Base-by-base conservation (phyloP, 371 early-diverging fungal genomes). In the Coemansia sp. region DNA sequence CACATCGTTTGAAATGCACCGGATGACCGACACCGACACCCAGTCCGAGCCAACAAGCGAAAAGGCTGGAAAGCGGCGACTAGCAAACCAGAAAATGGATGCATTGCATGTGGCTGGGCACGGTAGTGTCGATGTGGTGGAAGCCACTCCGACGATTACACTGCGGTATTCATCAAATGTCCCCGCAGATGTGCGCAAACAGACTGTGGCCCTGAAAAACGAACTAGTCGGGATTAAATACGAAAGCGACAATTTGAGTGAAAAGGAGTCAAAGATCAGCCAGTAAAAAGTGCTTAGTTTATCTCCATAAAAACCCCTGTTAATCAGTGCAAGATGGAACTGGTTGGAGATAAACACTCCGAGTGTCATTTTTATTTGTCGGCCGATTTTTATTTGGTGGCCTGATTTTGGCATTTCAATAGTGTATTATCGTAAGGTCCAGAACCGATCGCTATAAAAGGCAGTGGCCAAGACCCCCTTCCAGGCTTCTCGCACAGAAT, bases 161-260 rank as follows among this genome's bases (percentile, higher is more conserved):
- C 59, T 81, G 63, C 64, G 81, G 30, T 81, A 80, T 61, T 81
- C 81, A 64, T 69, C 75, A 1, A 59, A 78, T n/a, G 12, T 75
- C 50, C 75, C 74, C 1, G 65, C 61, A 9, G 68, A 63, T 18
- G 71, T 74, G 40, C 70, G 70, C 68, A 78, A 73, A 52, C 71
- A 74, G 64, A 78, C 78, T 1, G 60, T 50, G 26, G 78, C 78
- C 6, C 70, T 78, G 61, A 78, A 75, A 57, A 74, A 78, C 60
- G 78, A 78, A 70, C 70, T 78, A 16, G 78, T 73, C 5, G 78
- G 78, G 5, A 73, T 78, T 16, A 74, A 78, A 33, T 68, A 77
- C 40, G 65, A 72, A 48, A 57, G 60, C 61, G 67, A 68, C 59
- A n/a, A 18, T 11, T 18, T 3, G 21, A 18, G 52, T 25, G 52